Evolutionary conservation across 345 rosid genomes (phyloP).

Genomic region (Crucihimalaya himalaica): DNA sequence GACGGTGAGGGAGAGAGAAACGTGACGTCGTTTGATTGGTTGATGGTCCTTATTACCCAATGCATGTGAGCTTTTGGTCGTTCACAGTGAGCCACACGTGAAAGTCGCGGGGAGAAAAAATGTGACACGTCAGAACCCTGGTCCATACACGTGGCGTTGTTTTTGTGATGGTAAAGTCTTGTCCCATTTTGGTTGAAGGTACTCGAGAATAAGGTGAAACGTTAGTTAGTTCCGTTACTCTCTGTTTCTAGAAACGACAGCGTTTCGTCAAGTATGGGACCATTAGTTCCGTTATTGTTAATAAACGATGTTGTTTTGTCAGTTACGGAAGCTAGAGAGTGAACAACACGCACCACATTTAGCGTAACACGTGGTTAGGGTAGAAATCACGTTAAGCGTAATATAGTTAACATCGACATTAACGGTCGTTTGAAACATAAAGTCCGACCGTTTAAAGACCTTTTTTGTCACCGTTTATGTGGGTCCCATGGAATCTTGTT

Average conservation of each 20-base stretch:
- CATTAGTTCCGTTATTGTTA: conserved; percentile 24
- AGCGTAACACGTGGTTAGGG: neutral
- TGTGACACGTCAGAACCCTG: conserved; percentile 28
- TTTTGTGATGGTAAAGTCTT: neutral
- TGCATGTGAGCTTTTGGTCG: conserved; percentile 14
- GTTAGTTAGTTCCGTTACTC: conserved; percentile 36
- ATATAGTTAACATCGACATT: neutral
- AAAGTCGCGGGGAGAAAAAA: neutral
- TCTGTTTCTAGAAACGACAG: neutral
- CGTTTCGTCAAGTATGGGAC: neutral
- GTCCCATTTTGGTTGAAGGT: neutral
- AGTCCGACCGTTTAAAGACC: conserved; percentile 11
- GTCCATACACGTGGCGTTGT: conserved; percentile 38
- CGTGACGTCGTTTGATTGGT: conserved; percentile 14
- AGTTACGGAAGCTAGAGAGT: neutral
- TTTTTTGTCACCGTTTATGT: conserved; percentile 9
- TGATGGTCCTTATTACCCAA: neutral
- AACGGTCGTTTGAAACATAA: conserved; percentile 29
- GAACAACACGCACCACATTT: neutral
- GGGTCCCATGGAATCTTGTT: conserved; percentile 36
- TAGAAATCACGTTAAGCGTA: conserved; percentile 7
- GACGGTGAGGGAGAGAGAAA: neutral
- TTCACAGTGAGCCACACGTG: conserved; percentile 28
- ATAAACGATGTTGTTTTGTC: neutral
- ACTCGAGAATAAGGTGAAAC: neutral